These are phyloP conservation scores for Coemansia sp. DNA, from an alignment of 192 early-diverging fungal genomes.

Conservation along the genomic window DNA sequence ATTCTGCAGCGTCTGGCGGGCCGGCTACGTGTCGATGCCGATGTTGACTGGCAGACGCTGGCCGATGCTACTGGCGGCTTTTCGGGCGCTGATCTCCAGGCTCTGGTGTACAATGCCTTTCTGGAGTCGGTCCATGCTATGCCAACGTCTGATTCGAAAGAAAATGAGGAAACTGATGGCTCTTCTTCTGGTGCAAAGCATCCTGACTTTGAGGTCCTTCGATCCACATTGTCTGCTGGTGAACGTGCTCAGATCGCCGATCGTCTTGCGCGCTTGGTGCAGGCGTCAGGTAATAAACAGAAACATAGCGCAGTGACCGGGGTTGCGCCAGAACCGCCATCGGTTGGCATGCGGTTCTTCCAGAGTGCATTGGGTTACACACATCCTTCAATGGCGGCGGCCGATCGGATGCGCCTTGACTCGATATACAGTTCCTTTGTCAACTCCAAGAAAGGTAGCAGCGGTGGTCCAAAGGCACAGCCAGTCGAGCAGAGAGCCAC, in stretches of 20 bases:
- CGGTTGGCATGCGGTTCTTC: slow-evolving; percentile 21
- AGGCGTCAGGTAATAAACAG: background rate
- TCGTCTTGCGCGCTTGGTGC: slow-evolving; percentile 16
- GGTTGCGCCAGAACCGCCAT: background rate
- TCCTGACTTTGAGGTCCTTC: slow-evolving; percentile 17
- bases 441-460: slow-evolving; percentile 41
- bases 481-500: slow-evolving; percentile 51
- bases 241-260: slow-evolving; percentile 29
- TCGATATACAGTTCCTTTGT: slow-evolving; percentile 52
- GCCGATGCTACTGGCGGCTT: slow-evolving; percentile 72
- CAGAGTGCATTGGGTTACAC: slow-evolving; percentile 21
- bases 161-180: no score
- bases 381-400: slow-evolving; percentile 33
- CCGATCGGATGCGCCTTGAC: slow-evolving; percentile 26
- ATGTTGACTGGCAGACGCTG: slow-evolving; percentile 63
- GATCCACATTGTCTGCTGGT: background rate
- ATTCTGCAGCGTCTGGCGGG: slow-evolving; percentile 76
- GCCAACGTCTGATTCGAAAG: background rate
- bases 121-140: slow-evolving; percentile 82
- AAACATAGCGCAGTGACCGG: no score
- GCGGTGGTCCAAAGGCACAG: slow-evolving; percentile 8
- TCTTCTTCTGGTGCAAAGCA: no score
- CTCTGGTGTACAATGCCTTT: slow-evolving; percentile 88
- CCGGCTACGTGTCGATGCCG: slow-evolving; percentile 65
- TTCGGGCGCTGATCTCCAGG: slow-evolving; percentile 94